These are phyloP conservation scores for Nicotiana attenuata DNA, from an alignment of 257 asterid species.

Conservation along the genomic window DNA sequence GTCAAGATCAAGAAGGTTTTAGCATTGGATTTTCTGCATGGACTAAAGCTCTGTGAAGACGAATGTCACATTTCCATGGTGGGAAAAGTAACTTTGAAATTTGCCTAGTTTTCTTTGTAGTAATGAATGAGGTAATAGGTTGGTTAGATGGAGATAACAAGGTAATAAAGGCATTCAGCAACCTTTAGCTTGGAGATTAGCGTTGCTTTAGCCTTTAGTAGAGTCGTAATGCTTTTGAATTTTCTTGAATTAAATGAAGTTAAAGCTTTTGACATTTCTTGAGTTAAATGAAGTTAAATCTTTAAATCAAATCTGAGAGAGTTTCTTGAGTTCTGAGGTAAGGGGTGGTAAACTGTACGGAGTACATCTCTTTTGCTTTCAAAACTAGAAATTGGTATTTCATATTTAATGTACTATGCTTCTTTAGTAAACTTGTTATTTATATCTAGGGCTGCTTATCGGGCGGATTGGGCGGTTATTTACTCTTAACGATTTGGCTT, in stretches of 20 bases:
- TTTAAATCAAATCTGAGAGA: not conserved
- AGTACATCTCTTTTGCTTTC: not conserved
- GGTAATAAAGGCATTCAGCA: not conserved
- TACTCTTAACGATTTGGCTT: too few species aligned
- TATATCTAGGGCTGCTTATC: too few species aligned
- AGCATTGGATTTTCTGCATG: slow-evolving; percentile 10
- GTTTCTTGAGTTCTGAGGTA: not conserved
- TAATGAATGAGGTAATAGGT: not conserved
- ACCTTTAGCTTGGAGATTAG: not conserved
- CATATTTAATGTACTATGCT: not conserved
- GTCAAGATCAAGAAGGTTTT: not conserved
- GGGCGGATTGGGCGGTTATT: too few species aligned
- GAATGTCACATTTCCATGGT: slow-evolving; percentile 6
- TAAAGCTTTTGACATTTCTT: not conserved
- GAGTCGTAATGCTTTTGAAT: not conserved
- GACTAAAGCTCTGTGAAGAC: not conserved
- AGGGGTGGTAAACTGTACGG: not conserved
- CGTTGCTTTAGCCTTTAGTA: not conserved
- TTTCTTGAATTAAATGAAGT: not conserved
- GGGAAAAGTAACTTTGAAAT: slow-evolving; percentile 10
- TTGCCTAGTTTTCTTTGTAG: not conserved
- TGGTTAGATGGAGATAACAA: slow-evolving; percentile 6
- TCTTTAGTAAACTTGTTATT: too few species aligned
- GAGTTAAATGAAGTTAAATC: not conserved
- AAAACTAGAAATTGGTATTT: not conserved